A percentile compares a stretch with the other conserved stretches of the same genome.
These are phyloP conservation scores for Rubroshorea leprosula DNA, from an alignment of 345 rosid genomes.

Conservation along the genomic window DNA sequence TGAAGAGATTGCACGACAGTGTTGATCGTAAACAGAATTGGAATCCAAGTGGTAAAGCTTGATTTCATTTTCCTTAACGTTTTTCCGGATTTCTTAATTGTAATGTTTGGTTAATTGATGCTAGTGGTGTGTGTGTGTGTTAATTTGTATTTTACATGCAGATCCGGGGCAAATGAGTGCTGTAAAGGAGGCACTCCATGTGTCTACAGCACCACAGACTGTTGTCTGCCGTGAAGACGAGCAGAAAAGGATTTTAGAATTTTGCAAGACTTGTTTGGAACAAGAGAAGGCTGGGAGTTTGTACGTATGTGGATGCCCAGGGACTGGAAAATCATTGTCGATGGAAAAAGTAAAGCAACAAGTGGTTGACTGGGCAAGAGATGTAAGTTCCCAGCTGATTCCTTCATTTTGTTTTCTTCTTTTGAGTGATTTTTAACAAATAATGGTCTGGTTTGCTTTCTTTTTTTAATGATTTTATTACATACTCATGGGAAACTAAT, in stretches of 20 bases:
- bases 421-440: neutral
- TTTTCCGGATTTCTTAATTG: constrained; percentile 2
- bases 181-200: constrained; percentile 43
- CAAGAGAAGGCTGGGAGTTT: constrained; percentile 71
- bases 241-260: constrained; percentile 55
- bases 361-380: constrained; percentile 53
- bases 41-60: constrained; percentile 57
- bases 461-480: too few species aligned
- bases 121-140: too few species aligned
- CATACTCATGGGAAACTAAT: neutral
- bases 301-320: constrained; percentile 79
- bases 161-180: neutral
- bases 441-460: neutral
- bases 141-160: neutral
- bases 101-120: constrained; percentile 73
- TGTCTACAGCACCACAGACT: constrained; percentile 56
- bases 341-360: constrained; percentile 60
- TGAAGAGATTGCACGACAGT: neutral
- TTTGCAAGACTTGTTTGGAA: constrained; percentile 52
- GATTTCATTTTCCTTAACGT: neutral
- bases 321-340: constrained; percentile 82
- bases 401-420: neutral
- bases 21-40: constrained; percentile 28
- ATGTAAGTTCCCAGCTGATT: constrained; percentile 33
- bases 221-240: constrained; percentile 77